phyloP scores from a whole-genome alignment of 1,284 basidiomycete genomes.

The Porodaedalea pini region DNA sequence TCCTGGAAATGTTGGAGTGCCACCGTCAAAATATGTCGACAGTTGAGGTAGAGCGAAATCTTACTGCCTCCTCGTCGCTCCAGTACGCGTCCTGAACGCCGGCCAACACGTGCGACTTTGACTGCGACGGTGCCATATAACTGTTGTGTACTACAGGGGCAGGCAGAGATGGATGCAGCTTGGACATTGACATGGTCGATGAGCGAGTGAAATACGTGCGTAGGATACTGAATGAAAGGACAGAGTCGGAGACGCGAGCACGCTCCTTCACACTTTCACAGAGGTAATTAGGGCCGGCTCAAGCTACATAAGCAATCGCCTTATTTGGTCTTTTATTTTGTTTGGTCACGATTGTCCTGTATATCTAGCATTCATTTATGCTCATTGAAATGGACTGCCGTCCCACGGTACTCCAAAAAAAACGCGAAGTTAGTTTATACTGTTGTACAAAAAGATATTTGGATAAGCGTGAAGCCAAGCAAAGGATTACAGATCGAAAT shows the following conservation, averaged over 20 bases:
- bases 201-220: slow-evolving; percentile 7
- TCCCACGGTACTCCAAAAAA: no score
- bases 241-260: slow-evolving; percentile 21
- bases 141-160: slow-evolving; percentile 68
- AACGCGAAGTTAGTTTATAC: no score
- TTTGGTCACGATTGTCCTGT: background rate
- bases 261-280: slow-evolving; percentile 13
- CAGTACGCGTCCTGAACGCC: slow-evolving; percentile 97
- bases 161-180: slow-evolving; percentile 58
- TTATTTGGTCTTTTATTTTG: background rate
- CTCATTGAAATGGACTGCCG: no score
- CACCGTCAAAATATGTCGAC: slow-evolving; percentile 3
- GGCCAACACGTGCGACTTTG: slow-evolving; percentile 79
- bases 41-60: slow-evolving; percentile 24
- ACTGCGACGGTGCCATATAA: slow-evolving; percentile 60
- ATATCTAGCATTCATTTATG: background rate
- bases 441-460: no score
- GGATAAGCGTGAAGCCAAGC: no score
- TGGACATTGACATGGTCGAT: slow-evolving; percentile 32
- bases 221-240: slow-evolving; percentile 8
- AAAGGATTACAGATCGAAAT: slow-evolving; percentile 23
- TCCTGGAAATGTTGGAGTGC: slow-evolving; percentile 56
- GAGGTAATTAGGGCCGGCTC: slow-evolving; percentile 12
- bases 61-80: slow-evolving; percentile 89
- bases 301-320: background rate